Conservation (phyloP, 78 protist species). For the Corallochytrium limacisporum region DNA sequence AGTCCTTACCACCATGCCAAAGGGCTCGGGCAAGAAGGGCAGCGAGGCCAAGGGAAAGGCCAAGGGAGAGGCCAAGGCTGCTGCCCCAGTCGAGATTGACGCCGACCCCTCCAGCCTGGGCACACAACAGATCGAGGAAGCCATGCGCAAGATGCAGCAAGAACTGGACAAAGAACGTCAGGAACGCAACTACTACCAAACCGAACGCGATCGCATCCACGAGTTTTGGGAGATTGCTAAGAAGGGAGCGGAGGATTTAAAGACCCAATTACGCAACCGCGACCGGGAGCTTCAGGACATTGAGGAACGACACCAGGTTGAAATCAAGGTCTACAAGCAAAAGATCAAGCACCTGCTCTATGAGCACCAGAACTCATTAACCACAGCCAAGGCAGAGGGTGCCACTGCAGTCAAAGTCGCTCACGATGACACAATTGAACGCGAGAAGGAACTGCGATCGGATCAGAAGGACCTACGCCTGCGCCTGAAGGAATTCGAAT, state of each 20-base stretch:
- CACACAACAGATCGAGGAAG: not conserved
- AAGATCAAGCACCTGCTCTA: slow-evolving; percentile 58
- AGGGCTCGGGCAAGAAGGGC: no score
- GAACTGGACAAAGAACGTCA: slow-evolving; percentile 28
- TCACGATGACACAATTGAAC: slow-evolving; percentile 21
- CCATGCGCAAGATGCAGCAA: not conserved
- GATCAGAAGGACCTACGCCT: slow-evolving; percentile 13
- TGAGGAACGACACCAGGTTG: slow-evolving; percentile 39
- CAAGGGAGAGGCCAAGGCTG: no score
- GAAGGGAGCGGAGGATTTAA: slow-evolving; percentile 41
- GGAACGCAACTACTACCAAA: slow-evolving; percentile 63
- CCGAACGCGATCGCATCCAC: slow-evolving; percentile 45
- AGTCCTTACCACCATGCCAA: no score
- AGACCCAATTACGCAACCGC: slow-evolving; percentile 56
- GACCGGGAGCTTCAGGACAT: slow-evolving; percentile 61
- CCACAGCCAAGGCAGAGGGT: slow-evolving; percentile 34
- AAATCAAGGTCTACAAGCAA: slow-evolving; percentile 68
- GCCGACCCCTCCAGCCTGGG: no score
- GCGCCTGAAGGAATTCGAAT: slow-evolving; percentile 42
- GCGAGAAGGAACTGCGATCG: not conserved
- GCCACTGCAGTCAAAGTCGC: no score
- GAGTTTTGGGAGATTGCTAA: slow-evolving; percentile 62
- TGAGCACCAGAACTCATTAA: slow-evolving; percentile 61
- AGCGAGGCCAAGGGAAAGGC: no score
- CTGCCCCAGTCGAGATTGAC: no score